Evolutionary conservation across 202 grass and related monocot genomes (phyloP).

Genomic region (Zizania palustris): DNA sequence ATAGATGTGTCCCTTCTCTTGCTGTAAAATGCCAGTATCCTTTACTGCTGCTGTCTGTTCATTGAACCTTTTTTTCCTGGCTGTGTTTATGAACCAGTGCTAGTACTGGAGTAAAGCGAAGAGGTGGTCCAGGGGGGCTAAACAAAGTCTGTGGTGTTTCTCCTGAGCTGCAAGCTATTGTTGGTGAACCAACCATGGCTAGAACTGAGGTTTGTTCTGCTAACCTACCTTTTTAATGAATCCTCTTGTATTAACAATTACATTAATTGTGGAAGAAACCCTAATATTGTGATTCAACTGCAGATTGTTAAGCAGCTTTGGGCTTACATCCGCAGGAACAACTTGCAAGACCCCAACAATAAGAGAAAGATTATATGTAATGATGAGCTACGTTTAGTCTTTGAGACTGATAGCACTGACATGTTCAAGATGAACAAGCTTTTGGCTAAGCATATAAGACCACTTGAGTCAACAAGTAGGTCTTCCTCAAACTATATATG

Average conservation of each 20-base stretch:
- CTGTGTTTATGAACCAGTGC: conserved; percentile 45
- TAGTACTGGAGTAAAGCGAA: conserved; percentile 70
- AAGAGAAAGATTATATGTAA: conserved; percentile 98
- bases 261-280: conserved; percentile 14
- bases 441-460: conserved; percentile 80
- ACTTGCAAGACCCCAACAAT: conserved; percentile 93
- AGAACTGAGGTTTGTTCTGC: conserved; percentile 70
- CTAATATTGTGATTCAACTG: conserved; percentile 33
- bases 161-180: conserved; percentile 81
- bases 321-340: conserved; percentile 92
- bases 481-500: neutral
- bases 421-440: conserved; percentile 99
- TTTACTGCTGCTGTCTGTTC: conserved; percentile 20
- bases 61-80: conserved; percentile 19
- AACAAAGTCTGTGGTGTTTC: conserved; percentile 92
- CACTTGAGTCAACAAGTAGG: conserved; percentile 74
- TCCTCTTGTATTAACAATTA: conserved; percentile 22
- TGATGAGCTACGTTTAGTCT: conserved; percentile 79
- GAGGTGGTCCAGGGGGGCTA: conserved; percentile 80
- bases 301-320: conserved; percentile 96
- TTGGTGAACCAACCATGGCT: conserved; percentile 96
- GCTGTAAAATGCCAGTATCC: conserved; percentile 18
- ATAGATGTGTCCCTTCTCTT: conserved; percentile 19
- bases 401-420: conserved; percentile 92
- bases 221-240: conserved; percentile 14